Conservation (phyloP, 1,284 basidiomycete species). For the Cystobasidium slooffiae region DNA sequence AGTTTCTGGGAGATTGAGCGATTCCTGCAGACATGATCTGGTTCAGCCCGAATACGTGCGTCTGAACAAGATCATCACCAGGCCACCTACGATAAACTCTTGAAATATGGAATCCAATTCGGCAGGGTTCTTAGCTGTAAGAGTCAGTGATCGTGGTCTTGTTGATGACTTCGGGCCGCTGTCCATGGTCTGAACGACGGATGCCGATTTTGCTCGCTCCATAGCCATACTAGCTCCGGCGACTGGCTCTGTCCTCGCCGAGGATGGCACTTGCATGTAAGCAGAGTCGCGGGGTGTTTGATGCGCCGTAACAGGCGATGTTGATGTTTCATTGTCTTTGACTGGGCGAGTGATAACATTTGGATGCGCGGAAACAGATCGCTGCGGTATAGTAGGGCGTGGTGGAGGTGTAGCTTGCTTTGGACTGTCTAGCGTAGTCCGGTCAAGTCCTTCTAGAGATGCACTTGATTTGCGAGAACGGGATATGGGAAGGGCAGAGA, state of each 20-base stretch:
- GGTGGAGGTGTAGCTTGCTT: background rate
- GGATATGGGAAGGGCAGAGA: slow-evolving; percentile 17
- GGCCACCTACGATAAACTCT: slow-evolving; percentile 34
- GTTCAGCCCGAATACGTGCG: background rate
- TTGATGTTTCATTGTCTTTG: background rate
- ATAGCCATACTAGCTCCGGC: background rate
- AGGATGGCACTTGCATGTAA: background rate
- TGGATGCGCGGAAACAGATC: background rate
- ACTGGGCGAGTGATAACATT: background rate
- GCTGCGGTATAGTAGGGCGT: background rate
- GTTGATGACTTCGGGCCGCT: background rate
- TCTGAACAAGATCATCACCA: background rate
- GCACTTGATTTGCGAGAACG: slow-evolving; percentile 16
- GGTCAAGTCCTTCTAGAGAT: background rate
- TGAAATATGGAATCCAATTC: slow-evolving; percentile 24
- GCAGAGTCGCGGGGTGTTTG: background rate
- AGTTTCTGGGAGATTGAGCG: slow-evolving; percentile 31
- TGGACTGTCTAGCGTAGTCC: background rate
- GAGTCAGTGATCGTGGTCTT: slow-evolving; percentile 40
- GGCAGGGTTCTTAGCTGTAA: slow-evolving; percentile 3
- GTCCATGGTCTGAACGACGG: background rate
- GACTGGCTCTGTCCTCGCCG: background rate
- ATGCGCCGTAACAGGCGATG: background rate
- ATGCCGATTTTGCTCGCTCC: slow-evolving; percentile 15
- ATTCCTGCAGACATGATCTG: slow-evolving; percentile 1